Evolutionary conservation across 345 rosid genomes (phyloP), one percentile per base, ranked within the genome.

Genomic region (Brassica napus): DNA sequence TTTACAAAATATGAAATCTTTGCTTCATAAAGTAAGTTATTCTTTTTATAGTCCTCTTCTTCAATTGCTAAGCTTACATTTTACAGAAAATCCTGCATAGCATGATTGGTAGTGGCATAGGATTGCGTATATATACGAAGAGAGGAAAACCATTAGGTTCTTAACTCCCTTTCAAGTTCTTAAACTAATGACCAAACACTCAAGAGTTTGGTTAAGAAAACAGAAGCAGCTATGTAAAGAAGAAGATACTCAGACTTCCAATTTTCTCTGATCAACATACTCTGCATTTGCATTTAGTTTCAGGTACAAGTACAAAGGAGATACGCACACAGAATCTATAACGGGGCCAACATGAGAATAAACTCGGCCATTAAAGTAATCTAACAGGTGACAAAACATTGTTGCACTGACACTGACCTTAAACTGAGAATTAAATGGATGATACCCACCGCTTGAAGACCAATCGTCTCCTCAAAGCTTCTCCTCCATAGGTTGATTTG

Each of bases 321-420:
- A 32, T 32, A 32, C 7, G 35, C 35, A 32, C 35, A 5, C 35
- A 32, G 7, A 32, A 32, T 31, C 34, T 31, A 31, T 3, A 31
- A 31, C 34, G 34, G 34, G 34, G 34, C 24, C 24, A 23, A 23
- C 24, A 28, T 4, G 30, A 28, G 4, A 28, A 28, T 31, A 73
- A 74, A 69, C 79, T 61, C 34, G 71, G 75, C 16, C 39, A 79
- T 62, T 8, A 77, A 77, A 12, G 64, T 31, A 79, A 76, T 68
- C 80, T 71, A 77, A 58, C 57, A 77, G 64, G 79, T 63, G 83
- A n/a, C n/a, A n/a, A n/a, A n/a, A n/a, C n/a, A n/a, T n/a, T n/a
- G n/a, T n/a, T n/a, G n/a, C n/a, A n/a, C n/a, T n/a, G n/a, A 82
- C 84, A 94, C 99, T 93, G 89, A 95, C 99, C 99, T 95, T 95